Conservation (phyloP, 2,329 filamentous ascomycete genomes). For the Cercospora brassicicola region DNA sequence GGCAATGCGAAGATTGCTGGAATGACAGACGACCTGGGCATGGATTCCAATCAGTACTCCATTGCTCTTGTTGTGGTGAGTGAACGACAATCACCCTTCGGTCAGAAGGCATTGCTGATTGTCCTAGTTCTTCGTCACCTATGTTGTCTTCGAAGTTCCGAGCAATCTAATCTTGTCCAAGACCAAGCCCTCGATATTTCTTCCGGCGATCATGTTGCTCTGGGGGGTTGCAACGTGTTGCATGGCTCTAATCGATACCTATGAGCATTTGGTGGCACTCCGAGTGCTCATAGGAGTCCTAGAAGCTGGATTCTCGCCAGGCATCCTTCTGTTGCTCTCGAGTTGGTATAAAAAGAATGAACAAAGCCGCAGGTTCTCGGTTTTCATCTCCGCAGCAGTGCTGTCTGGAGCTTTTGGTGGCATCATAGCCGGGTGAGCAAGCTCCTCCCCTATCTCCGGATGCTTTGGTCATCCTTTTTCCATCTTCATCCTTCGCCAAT, state of each 20-base stretch:
- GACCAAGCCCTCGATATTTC: slow-evolving; percentile 53
- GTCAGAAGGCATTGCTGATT: neutral
- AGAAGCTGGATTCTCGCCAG: slow-evolving; percentile 58
- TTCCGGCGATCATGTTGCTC: slow-evolving; percentile 54
- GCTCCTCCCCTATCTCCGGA: no score
- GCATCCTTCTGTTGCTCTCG: slow-evolving; percentile 50
- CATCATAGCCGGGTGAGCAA: slow-evolving; percentile 41
- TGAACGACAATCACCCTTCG: neutral
- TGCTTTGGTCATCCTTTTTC: no score
- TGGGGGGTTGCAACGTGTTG: slow-evolving; percentile 54
- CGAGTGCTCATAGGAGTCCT: slow-evolving; percentile 58
- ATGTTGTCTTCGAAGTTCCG: slow-evolving; percentile 56
- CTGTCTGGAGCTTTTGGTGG: slow-evolving; percentile 55
- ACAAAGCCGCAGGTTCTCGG: slow-evolving; percentile 44
- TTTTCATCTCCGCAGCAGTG: slow-evolving; percentile 61
- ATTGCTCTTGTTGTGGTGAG: slow-evolving; percentile 49
- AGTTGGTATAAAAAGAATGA: slow-evolving; percentile 60
- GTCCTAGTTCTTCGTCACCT: slow-evolving; percentile 41
- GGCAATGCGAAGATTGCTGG: slow-evolving; percentile 56
- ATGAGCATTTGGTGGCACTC: slow-evolving; percentile 52
- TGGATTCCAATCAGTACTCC: slow-evolving; percentile 53
- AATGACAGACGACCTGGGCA: slow-evolving; percentile 50
- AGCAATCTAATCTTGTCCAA: slow-evolving; percentile 56
- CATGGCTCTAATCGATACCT: slow-evolving; percentile 53
- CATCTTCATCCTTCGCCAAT: no score